Percentiles rank a stretch among this genome's conserved stretches.
Conservation (phyloP, 2,329 filamentous ascomycete species). For the Fusarium verticillioides region DNA sequence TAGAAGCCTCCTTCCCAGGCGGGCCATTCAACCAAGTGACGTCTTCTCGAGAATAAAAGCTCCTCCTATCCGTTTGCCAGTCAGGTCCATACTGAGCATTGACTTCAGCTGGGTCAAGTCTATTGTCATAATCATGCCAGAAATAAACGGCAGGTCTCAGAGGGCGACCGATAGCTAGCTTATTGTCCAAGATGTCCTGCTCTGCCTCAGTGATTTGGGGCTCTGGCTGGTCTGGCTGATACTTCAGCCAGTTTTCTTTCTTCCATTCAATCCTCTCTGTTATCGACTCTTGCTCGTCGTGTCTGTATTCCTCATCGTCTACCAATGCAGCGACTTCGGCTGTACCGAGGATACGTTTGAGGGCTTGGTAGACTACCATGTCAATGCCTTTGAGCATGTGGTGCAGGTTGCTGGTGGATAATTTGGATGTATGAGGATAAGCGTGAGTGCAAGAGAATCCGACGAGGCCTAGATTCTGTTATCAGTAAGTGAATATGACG, state of each 20-base stretch:
- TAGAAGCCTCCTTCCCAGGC: neutral
- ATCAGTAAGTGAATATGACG: neutral
- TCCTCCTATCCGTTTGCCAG: no score
- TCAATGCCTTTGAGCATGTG: conserved; percentile 59
- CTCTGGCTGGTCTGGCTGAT: neutral
- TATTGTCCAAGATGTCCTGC: neutral
- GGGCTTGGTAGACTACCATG: conserved; percentile 52
- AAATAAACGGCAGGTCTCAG: neutral
- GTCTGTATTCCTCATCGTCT: no score
- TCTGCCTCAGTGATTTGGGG: neutral
- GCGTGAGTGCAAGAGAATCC: conserved; percentile 59
- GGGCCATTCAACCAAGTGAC: no score
- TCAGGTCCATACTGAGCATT: no score
- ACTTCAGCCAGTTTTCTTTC: neutral
- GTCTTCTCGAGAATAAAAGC: no score
- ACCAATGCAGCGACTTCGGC: neutral
- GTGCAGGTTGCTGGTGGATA: conserved; percentile 43
- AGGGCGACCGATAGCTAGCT: accelerated
- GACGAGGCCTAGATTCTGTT: conserved; percentile 44
- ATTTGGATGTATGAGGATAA: conserved; percentile 55
- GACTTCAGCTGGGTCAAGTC: neutral
- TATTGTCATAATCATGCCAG: accelerated
- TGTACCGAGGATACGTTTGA: conserved; percentile 6
- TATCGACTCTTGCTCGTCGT: neutral
- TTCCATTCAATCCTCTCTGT: neutral